Evolutionary conservation across 2,329 filamentous ascomycete genomes (phyloP).

Genomic region (Ceratocystis destructans): DNA sequence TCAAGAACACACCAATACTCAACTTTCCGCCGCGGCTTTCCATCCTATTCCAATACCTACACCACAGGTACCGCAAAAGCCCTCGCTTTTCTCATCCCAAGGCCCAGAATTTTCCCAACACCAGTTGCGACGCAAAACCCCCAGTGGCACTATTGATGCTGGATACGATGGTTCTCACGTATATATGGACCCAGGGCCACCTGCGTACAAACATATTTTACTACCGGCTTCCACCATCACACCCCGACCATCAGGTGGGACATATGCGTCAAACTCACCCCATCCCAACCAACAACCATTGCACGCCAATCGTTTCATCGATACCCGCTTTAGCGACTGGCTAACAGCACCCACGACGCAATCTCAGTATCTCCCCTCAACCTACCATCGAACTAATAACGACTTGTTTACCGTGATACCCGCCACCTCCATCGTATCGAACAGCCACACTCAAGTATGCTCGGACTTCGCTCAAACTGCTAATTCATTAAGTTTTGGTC

Average conservation of each 20-base stretch:
- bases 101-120: conserved; percentile 27
- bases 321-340: neutral
- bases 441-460: neutral
- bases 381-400: neutral
- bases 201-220: conserved; percentile 70
- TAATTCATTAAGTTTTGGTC: neutral
- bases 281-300: neutral
- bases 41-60: neutral
- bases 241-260: neutral
- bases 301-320: neutral
- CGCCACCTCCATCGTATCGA: neutral
- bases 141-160: conserved; percentile 80
- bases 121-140: conserved; percentile 79
- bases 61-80: neutral
- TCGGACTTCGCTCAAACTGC: neutral
- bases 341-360: neutral
- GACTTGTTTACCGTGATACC: neutral
- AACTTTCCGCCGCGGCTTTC: neutral
- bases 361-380: neutral
- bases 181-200: conserved; percentile 58
- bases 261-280: neutral
- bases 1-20: neutral
- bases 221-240: conserved; percentile 39
- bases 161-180: conserved; percentile 77
- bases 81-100: neutral